Evolutionary conservation across 2,329 filamentous ascomycete species (phyloP), one percentile per base, ranked within the genome.

Genomic region (Sclerotinia subarctica): DNA sequence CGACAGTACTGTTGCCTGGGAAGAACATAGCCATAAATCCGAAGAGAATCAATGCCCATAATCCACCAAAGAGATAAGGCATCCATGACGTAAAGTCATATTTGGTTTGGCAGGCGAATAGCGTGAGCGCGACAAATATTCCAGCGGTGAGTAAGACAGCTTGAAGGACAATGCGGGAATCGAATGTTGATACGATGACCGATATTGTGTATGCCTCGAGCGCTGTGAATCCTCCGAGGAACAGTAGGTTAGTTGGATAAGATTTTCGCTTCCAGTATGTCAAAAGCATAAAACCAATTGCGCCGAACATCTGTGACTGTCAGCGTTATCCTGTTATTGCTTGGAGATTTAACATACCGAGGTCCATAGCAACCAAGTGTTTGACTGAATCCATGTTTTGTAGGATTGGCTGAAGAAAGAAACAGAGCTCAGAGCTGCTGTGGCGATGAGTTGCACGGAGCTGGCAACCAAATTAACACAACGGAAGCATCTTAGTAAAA

Each of bases 21-120:
- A 99, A 90, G 84, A 98, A 98, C 73, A 88, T 86, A 72, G 90
- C 85, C 86, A 98, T 93, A 83, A 99, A 95, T 63, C 95, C 92
- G 77, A 98, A 97, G 52, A 99, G 83, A 71, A 99, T 85, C 69
- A 97, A 81, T 8, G 91, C 90, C 95, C 95, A 98, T 24, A 99
- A 85, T 0, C 85, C 89, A 69, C 94, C 94, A 76, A 96, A 96
- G 4, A 98, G 87, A 78, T 97, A 98, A 24, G 95, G 94, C 83
- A 94, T 92, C 94, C 95, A 99, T 72, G 88, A 90, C 1, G 94
- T 98, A 79, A 99, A 99, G 83, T 99, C 95, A 78, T 99, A 99
- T 79, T 96, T 96, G 72, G 91, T 92, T 83, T 99, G 95, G 86
- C 94, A 97, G 62, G 95, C 95, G 79, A 99, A 98, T 56, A 94